Conservation (phyloP, 306 rosid species). For the Gastrolobium bilobum region DNA sequence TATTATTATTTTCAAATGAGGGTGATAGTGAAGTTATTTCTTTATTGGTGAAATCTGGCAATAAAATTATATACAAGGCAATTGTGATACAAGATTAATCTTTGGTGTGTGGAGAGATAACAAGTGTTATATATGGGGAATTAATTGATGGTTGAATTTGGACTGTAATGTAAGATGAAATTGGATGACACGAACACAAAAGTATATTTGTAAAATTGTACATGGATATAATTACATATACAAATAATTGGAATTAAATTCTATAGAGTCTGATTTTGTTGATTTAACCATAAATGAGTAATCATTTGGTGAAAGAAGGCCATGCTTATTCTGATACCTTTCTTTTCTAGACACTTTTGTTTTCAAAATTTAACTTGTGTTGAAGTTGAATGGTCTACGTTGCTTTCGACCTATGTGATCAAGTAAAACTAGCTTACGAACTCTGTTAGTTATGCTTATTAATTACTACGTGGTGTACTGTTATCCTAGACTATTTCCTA, state of each 20-base stretch:
- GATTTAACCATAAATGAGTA: slow-evolving; percentile 7
- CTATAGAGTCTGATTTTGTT: background rate
- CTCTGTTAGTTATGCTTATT: background rate
- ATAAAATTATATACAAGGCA: background rate
- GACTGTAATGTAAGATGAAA: background rate
- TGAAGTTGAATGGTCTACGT: slow-evolving; percentile 29
- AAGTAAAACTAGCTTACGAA: background rate
- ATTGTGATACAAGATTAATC: background rate
- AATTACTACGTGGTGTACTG: slow-evolving; percentile 3
- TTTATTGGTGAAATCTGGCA: background rate
- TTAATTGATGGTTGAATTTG: background rate
- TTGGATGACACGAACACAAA: background rate
- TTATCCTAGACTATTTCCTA: background rate
- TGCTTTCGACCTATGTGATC: background rate
- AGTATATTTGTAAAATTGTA: background rate
- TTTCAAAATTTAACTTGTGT: slow-evolving; percentile 3
- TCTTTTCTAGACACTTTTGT: background rate
- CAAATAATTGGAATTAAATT: background rate
- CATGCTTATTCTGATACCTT: slow-evolving; percentile 21
- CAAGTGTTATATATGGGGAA: background rate
- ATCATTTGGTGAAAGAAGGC: slow-evolving; percentile 33
- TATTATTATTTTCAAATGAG: background rate
- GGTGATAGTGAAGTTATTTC: background rate
- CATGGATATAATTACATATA: background rate
- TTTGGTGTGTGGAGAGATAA: background rate